phyloP scores from a whole-genome alignment of 345 rosid genomes.

The Pugionium cornutum region DNA sequence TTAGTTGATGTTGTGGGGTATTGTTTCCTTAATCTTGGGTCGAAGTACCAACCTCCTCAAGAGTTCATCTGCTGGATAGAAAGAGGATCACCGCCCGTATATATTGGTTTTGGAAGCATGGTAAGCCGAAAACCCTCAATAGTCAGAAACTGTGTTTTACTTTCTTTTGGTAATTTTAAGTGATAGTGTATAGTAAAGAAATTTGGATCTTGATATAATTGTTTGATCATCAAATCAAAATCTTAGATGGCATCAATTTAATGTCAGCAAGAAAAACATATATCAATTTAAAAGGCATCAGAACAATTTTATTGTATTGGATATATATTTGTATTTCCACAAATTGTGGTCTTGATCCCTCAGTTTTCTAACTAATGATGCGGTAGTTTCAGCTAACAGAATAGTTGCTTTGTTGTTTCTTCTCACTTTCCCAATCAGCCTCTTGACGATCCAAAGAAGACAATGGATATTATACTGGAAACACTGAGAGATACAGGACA shows the following conservation, averaged over 20 bases:
- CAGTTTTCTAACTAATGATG: too few species aligned
- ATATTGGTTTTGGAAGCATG: conserved; percentile 97
- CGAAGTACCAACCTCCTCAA: conserved; percentile 94
- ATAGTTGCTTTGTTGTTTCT: conserved; percentile 11
- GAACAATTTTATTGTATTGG: too few species aligned
- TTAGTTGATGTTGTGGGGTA: conserved; percentile 95
- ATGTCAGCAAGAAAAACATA: too few species aligned
- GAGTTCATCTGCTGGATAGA: conserved; percentile 81
- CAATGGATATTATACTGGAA: conserved; percentile 78
- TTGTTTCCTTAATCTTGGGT: conserved; percentile 97
- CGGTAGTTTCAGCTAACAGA: too few species aligned
- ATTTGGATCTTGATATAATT: too few species aligned
- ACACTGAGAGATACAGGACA: conserved; percentile 76
- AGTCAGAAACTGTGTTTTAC: not conserved
- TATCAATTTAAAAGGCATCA: too few species aligned
- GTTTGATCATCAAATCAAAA: too few species aligned
- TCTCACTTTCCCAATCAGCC: conserved; percentile 48
- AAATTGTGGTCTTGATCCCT: too few species aligned
- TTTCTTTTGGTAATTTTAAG: too few species aligned
- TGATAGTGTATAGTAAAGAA: too few species aligned
- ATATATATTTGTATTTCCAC: too few species aligned
- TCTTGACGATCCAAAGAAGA: conserved; percentile 81
- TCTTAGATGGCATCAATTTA: too few species aligned
- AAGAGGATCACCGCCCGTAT: conserved; percentile 85
- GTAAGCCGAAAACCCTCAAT: conserved; percentile 51